Conservation (phyloP, 345 rosid genomes). For the Schrenkiella parvula region DNA sequence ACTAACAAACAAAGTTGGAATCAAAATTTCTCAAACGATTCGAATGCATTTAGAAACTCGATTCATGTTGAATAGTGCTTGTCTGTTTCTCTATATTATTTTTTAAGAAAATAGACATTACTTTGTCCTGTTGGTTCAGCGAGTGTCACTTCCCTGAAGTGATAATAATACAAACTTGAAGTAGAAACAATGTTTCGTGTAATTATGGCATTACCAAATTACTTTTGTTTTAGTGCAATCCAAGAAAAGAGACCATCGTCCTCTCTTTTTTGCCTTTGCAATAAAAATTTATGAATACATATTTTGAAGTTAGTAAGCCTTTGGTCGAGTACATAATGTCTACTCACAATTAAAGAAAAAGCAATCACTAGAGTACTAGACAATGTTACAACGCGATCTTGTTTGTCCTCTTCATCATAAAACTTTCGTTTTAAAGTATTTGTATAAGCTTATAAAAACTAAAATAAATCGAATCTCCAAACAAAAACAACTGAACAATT, state of each 20-base stretch:
- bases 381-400: neutral
- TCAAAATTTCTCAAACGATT: constrained; percentile 9
- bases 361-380: neutral
- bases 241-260: neutral
- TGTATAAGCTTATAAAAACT: neutral
- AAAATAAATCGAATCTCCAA: neutral
- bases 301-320: neutral
- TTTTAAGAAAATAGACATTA: neutral
- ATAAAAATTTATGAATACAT: constrained; percentile 1
- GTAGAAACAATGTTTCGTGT: constrained; percentile 23
- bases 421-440: no score
- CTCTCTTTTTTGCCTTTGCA: neutral
- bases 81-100: neutral
- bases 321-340: neutral
- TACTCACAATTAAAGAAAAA: neutral
- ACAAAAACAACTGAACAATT: neutral
- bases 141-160: constrained; percentile 18
- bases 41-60: neutral
- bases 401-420: neutral
- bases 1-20: neutral
- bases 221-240: constrained; percentile 19
- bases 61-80: constrained; percentile 4
- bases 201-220: constrained; percentile 14
- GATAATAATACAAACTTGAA: constrained; percentile 32
- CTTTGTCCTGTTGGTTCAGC: neutral